A percentile compares a stretch with the other conserved stretches of the same genome.
These are phyloP conservation scores for Polytrichum formosum DNA, from an alignment of 225 moss, liverwort and hornwort species.

Conservation along the genomic window DNA sequence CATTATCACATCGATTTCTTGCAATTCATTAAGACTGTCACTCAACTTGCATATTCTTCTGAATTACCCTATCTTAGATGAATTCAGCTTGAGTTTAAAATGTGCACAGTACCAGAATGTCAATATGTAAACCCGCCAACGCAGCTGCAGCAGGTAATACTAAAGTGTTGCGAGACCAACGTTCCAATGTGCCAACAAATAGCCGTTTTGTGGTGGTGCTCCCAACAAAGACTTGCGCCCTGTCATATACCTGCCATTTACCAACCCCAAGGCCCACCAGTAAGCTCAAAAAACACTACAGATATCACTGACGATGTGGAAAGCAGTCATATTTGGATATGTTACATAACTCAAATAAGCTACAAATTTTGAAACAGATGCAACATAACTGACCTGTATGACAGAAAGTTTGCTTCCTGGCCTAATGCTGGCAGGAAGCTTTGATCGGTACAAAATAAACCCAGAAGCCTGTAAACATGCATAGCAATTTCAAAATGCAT, in stretches of 20 bases:
- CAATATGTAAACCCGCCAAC: constrained; percentile 64
- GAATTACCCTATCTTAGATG: too few relatives aligned
- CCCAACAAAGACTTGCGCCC: constrained; percentile 67
- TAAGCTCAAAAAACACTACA: too few relatives aligned
- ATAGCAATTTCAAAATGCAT: too few relatives aligned
- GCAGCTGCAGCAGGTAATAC: constrained; percentile 44
- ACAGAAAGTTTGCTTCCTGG: constrained; percentile 61
- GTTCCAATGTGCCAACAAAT: constrained; percentile 57
- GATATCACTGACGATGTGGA: too few relatives aligned
- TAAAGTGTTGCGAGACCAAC: constrained; percentile 55
- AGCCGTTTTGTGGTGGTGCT: constrained; percentile 15
- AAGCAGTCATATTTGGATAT: too few relatives aligned
- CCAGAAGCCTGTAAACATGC: constrained; percentile 57
- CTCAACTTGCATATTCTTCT: too few relatives aligned
- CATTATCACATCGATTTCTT: too few relatives aligned
- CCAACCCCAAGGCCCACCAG: too few relatives aligned
- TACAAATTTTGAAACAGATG: background rate
- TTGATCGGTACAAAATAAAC: constrained; percentile 70
- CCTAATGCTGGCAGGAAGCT: constrained; percentile 49
- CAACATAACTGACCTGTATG: constrained; percentile 45
- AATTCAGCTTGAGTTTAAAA: too few relatives aligned
- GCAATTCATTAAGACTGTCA: too few relatives aligned
- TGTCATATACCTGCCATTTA: constrained; percentile 40
- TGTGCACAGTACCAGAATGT: constrained; percentile 61
- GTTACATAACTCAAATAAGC: too few relatives aligned